These are phyloP conservation scores for Rhododendron molle DNA, from an alignment of 148 eudicot genomes.

Conservation along the genomic window DNA sequence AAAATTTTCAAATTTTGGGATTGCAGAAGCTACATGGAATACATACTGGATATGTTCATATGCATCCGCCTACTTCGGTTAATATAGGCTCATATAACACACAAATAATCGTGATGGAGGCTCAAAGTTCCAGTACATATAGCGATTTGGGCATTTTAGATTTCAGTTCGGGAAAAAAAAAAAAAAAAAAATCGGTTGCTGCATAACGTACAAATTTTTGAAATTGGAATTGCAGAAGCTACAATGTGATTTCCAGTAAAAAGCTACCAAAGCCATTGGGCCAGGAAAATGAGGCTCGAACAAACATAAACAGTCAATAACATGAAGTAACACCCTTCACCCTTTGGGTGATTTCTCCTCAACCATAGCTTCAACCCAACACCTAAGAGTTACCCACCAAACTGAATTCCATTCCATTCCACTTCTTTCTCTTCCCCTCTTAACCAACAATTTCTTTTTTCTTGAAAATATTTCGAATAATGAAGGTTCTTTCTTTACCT, in stretches of 20 bases:
- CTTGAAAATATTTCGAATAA: neutral
- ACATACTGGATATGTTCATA: too few species aligned
- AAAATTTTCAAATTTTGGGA: too few species aligned
- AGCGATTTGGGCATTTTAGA: too few species aligned
- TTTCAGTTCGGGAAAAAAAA: too few species aligned
- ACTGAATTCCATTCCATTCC: neutral
- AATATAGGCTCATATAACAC: neutral
- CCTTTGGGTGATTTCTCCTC: neutral
- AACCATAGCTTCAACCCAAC: neutral
- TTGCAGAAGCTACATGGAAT: too few species aligned
- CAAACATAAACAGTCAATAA: neutral
- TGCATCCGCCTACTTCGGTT: too few species aligned
- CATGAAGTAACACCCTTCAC: neutral
- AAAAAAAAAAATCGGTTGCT: too few species aligned
- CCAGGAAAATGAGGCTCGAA: neutral
- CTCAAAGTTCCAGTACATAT: too few species aligned
- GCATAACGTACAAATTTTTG: too few species aligned
- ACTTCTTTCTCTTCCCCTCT: neutral
- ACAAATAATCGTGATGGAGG: neutral
- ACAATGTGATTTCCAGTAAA: neutral
- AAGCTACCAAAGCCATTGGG: neutral
- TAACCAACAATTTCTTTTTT: neutral
- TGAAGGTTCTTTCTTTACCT: constrained; percentile 4
- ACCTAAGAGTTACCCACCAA: neutral
- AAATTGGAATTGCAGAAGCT: neutral